These are phyloP conservation scores for Trichoderma sp. DNA, from an alignment of 2,329 filamentous ascomycete genomes.

Conservation along the genomic window DNA sequence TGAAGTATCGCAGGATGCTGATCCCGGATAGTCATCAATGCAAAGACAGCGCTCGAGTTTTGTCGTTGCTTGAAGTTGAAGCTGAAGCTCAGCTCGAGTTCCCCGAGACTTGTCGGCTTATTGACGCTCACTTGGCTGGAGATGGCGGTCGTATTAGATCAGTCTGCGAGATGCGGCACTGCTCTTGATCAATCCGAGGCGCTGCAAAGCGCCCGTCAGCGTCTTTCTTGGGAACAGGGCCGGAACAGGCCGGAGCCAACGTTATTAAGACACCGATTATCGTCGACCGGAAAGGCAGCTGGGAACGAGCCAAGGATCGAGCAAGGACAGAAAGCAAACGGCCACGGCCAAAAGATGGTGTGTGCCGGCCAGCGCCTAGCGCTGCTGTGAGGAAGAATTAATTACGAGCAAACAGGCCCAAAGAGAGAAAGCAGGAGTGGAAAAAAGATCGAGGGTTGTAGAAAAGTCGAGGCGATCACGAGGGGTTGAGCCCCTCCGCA, in stretches of 20 bases:
- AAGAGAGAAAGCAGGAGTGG: neutral
- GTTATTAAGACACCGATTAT: neutral
- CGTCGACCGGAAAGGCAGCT: slow-evolving; percentile 27
- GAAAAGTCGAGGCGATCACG: slow-evolving; percentile 24
- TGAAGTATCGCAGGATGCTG: neutral
- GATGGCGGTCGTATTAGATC: neutral
- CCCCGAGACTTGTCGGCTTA: neutral
- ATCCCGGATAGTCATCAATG: neutral
- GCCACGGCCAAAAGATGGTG: slow-evolving; percentile 13
- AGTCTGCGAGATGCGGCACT: neutral
- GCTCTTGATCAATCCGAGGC: neutral
- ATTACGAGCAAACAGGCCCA: slow-evolving; percentile 7
- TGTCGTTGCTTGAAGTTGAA: neutral
- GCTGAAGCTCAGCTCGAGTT: neutral
- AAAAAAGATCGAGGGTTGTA: neutral
- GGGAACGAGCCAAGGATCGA: slow-evolving; percentile 13
- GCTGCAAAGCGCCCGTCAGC: slow-evolving; percentile 3
- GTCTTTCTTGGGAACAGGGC: neutral
- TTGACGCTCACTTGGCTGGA: neutral
- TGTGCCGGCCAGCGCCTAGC: slow-evolving; percentile 17
- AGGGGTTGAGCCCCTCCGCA: slow-evolving; percentile 16
- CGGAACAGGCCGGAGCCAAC: slow-evolving; percentile 21
- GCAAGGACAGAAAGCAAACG: slow-evolving; percentile 8
- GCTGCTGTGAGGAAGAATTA: slow-evolving; percentile 2
- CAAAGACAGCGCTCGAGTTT: neutral